Base-by-base conservation (phyloP, 257 asterid species). In the Solanum corneliomulleri region DNA sequence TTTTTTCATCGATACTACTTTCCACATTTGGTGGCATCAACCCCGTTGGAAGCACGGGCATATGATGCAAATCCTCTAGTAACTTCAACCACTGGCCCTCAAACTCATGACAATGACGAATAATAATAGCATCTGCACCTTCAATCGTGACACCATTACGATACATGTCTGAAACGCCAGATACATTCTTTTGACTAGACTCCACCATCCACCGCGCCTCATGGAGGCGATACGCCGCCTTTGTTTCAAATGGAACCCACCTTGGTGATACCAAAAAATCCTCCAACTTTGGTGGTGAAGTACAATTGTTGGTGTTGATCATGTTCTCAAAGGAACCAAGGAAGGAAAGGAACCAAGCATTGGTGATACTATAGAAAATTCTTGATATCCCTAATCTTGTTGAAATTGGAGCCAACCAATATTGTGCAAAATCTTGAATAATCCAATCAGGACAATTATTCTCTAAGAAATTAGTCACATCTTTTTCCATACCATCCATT, bases 1-100 rank as follows among this genome's bases (percentile, higher is more conserved):
- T 66, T 7, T 47, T 83, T 2, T 68, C 89, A 25, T 85, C 87
- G 2, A 2, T 31, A 4, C 2, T 72, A 4, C 37, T 58, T 16
- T 78, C 20, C 82, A 45, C 18, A 1, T 21, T 11, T 1, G 93
- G 93, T 47, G 93, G 93, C 93, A 93, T 88, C 5, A 93, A 3
- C 20, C 86, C 86, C 1, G 42, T 15, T 2, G 86, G 86, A 25
- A 84, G 33, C 0, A 68, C 82, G 0, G 14, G 82, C 2, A 6
- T 23, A 5, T 71, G 49, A 27, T 27, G 33, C 9, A 71, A 1
- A 42, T 69, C 42, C 70, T 86, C 56, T 7, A 86, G 33, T 6
- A 41, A 74, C 62, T 37, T 86, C 29, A 86, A 49, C 84, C 76
- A 86, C 0, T 27, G 31, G 15, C 82, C 82, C 47, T 85, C 87